Conservation (phyloP, 768 basidiomycete genomes). For the Phallus indusiatus region DNA sequence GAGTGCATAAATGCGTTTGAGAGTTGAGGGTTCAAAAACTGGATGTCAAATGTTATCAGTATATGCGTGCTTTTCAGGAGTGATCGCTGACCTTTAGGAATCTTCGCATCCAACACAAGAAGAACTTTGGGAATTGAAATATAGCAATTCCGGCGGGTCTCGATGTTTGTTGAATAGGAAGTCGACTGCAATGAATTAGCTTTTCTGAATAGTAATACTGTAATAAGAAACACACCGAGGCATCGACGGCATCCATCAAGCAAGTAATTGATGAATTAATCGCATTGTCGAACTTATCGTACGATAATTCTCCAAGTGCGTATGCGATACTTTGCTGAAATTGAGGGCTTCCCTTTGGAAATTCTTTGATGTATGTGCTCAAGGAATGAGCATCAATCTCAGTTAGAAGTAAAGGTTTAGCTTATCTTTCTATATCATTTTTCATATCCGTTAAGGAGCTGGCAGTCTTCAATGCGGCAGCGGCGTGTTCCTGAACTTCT, state of each 20-base stretch:
- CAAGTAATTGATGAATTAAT: constrained; percentile 46
- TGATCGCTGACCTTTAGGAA: constrained; percentile 35
- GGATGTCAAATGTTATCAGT: constrained; percentile 9
- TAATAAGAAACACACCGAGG: constrained; percentile 33
- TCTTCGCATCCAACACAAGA: constrained; percentile 35
- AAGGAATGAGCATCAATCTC: constrained; percentile 8
- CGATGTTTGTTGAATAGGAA: constrained; percentile 34
- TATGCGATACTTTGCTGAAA: constrained; percentile 69
- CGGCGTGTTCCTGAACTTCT: constrained; percentile 68
- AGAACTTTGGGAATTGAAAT: constrained; percentile 32
- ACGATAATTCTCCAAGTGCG: constrained; percentile 61
- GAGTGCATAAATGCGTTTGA: constrained; percentile 42
- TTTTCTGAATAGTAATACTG: constrained; percentile 14
- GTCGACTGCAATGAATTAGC: constrained; percentile 21
- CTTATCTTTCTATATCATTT: constrained; percentile 63
- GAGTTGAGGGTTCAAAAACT: constrained; percentile 41
- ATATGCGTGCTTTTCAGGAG: not conserved
- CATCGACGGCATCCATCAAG: constrained; percentile 50
- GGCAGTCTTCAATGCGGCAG: constrained; percentile 55
- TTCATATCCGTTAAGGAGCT: constrained; percentile 64
- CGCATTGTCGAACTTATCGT: constrained; percentile 43
- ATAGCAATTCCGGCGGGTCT: constrained; percentile 50
- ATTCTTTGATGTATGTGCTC: constrained; percentile 54
- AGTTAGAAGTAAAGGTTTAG: constrained; percentile 17
- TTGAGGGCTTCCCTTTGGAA: constrained; percentile 37